Evolutionary conservation across 1,284 basidiomycete species (phyloP).

Genomic region (Apiotrichum brassicae): DNA sequence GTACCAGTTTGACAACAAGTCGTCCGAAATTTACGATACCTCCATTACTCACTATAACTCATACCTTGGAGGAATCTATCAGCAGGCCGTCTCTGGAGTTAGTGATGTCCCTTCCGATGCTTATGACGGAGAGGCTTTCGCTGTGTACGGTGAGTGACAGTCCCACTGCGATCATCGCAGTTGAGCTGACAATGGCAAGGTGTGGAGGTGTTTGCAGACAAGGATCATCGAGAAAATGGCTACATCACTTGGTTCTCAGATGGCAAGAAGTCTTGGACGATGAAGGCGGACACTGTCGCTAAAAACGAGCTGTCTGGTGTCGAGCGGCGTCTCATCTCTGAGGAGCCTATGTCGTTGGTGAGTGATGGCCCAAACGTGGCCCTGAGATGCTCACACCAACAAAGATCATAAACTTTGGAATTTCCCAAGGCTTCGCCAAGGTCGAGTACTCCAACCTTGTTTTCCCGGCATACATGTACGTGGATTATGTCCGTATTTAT

Average conservation of each 20-base stretch:
- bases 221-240: constrained; percentile 49
- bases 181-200: constrained; percentile 26
- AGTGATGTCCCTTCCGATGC: constrained; percentile 48
- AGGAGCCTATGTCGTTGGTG: constrained; percentile 67
- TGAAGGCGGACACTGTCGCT: constrained; percentile 63
- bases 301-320: constrained; percentile 65
- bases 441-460: constrained; percentile 61
- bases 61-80: constrained; percentile 70
- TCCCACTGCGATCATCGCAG: too few relatives aligned
- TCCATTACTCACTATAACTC: constrained; percentile 59
- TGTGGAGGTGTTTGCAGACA: constrained; percentile 65
- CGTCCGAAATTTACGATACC: constrained; percentile 40
- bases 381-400: too few relatives aligned
- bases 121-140: not conserved
- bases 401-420: constrained; percentile 71
- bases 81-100: constrained; percentile 72
- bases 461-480: constrained; percentile 59
- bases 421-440: constrained; percentile 42
- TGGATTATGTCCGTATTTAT: constrained; percentile 82
- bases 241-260: constrained; percentile 76
- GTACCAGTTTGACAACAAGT: constrained; percentile 57
- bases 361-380: too few relatives aligned
- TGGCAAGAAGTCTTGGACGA: constrained; percentile 63
- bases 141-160: constrained; percentile 51
- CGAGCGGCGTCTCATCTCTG: constrained; percentile 63